phyloP scores from a whole-genome alignment of 192 early-diverging fungal genomes.

The Neocallimastix lanati region DNA sequence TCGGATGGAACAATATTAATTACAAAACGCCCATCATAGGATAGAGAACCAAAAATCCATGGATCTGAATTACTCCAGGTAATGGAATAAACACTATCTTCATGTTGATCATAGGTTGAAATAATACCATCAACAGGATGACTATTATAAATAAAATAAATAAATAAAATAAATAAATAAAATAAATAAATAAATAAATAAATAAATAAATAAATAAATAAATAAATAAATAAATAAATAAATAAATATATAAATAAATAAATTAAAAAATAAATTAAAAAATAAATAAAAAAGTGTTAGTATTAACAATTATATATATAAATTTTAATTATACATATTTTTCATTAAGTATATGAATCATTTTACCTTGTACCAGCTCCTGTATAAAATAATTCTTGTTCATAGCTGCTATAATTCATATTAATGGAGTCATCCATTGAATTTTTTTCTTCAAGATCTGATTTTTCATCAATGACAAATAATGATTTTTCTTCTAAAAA shows the following conservation, averaged over 20 bases:
- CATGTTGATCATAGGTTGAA: slow-evolving; percentile 78
- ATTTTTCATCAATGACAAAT: slow-evolving; percentile 15
- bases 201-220: slow-evolving; percentile 8
- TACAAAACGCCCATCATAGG: slow-evolving; percentile 83
- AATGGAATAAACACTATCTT: slow-evolving; percentile 79
- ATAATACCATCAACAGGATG: slow-evolving; percentile 59
- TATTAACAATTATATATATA: no score
- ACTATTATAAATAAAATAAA: neutral
- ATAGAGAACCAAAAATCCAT: slow-evolving; percentile 86
- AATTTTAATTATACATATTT: no score
- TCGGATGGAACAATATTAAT: slow-evolving; percentile 74
- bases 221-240: neutral
- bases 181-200: slow-evolving; percentile 4
- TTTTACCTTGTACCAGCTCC: neutral
- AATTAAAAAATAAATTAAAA: slow-evolving; percentile 1
- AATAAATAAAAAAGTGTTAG: no score
- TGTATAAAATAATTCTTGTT: neutral
- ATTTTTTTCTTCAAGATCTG: slow-evolving; percentile 12
- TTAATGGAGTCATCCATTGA: slow-evolving; percentile 9
- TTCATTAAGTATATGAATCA: neutral
- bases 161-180: neutral
- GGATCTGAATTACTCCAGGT: slow-evolving; percentile 80
- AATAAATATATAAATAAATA: slow-evolving; percentile 12
- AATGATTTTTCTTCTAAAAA: slow-evolving; percentile 6
- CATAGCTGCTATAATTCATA: slow-evolving; percentile 2